A percentile compares a stretch with the other conserved stretches of the same genome.
Evolutionary conservation across 306 rosid species (phyloP).

Genomic region (Bauhinia variegata): DNA sequence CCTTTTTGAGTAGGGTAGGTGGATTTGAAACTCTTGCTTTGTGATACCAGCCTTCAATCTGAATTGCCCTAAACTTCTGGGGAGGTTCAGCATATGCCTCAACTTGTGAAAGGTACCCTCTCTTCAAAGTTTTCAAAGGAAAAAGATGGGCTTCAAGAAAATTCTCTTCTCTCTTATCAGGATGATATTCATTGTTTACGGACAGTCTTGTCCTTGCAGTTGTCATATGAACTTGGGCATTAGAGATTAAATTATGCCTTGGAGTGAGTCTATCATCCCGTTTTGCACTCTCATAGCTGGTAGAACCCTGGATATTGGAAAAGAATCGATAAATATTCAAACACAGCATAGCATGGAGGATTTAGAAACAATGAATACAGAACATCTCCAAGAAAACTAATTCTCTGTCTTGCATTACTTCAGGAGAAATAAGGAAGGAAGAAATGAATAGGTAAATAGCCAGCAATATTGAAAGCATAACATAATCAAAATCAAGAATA

Average conservation of each 20-base stretch:
- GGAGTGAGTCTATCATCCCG: constrained; percentile 34
- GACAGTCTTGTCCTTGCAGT: constrained; percentile 44
- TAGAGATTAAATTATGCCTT: constrained; percentile 36
- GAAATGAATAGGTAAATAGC: not conserved
- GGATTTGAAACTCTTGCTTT: constrained; percentile 50
- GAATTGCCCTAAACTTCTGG: constrained; percentile 59
- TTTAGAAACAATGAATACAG: constrained; percentile 19
- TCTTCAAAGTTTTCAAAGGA: constrained; percentile 58
- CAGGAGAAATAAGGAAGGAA: not conserved
- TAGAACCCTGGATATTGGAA: constrained; percentile 59
- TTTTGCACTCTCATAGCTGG: constrained; percentile 49
- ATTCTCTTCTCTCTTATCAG: constrained; percentile 40
- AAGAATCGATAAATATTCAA: constrained; percentile 32
- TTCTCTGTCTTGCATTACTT: not conserved
- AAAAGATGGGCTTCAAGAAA: constrained; percentile 43
- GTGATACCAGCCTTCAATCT: constrained; percentile 57
- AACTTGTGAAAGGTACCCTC: constrained; percentile 56
- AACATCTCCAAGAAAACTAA: constrained; percentile 26
- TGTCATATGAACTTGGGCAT: constrained; percentile 49
- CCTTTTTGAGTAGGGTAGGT: constrained; percentile 43
- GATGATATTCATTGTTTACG: constrained; percentile 31
- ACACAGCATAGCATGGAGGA: constrained; percentile 28
- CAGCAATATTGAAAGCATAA: constrained; percentile 26
- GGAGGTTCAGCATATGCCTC: constrained; percentile 58
- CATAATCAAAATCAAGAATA: not conserved